These are phyloP conservation scores for Spirogloea muscicola DNA, from an alignment of 139 green algal genomes.

Conservation along the genomic window DNA sequence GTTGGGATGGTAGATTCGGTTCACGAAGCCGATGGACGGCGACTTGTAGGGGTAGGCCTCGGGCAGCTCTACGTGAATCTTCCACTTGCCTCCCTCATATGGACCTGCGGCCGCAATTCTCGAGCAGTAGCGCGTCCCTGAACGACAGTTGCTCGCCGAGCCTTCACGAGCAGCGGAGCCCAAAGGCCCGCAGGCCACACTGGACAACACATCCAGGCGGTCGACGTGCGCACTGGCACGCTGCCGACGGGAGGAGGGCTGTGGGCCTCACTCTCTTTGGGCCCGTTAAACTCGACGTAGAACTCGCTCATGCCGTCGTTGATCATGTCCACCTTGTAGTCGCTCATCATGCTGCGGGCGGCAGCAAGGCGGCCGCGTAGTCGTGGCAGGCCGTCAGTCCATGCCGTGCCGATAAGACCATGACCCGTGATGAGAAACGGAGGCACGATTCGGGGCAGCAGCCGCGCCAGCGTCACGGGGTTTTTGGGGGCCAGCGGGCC, in stretches of 20 bases:
- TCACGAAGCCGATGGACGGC: conserved; percentile 95
- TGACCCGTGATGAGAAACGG: conserved; percentile 15
- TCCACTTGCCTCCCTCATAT: conserved; percentile 93
- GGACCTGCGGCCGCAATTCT: too few relatives aligned
- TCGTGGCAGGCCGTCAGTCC: background rate
- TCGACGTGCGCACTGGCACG: too few relatives aligned
- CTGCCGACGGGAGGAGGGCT: too few relatives aligned
- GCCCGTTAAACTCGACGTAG: conserved; percentile 84
- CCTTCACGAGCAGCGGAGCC: too few relatives aligned
- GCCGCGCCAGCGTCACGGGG: background rate
- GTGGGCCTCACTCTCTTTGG: conserved; percentile 78
- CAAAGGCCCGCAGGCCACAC: too few relatives aligned
- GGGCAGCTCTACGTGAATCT: conserved; percentile 92
- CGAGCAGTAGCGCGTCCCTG: too few relatives aligned
- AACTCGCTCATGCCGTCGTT: conserved; percentile 94
- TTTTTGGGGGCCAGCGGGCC: background rate
- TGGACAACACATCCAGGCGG: too few relatives aligned
- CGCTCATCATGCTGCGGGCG: conserved; percentile 79
- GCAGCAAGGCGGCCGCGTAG: too few relatives aligned
- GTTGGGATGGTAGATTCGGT: conserved; percentile 98
- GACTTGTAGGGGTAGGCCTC: conserved; percentile 91
- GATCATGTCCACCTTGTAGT: conserved; percentile 94
- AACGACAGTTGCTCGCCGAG: too few relatives aligned
- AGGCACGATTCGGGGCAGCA: background rate
- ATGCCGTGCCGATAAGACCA: background rate